A percentile compares a stretch with the other conserved stretches of the same genome.
These are phyloP conservation scores for Glycine soja DNA, from an alignment of 306 rosid species.

Conservation along the genomic window DNA sequence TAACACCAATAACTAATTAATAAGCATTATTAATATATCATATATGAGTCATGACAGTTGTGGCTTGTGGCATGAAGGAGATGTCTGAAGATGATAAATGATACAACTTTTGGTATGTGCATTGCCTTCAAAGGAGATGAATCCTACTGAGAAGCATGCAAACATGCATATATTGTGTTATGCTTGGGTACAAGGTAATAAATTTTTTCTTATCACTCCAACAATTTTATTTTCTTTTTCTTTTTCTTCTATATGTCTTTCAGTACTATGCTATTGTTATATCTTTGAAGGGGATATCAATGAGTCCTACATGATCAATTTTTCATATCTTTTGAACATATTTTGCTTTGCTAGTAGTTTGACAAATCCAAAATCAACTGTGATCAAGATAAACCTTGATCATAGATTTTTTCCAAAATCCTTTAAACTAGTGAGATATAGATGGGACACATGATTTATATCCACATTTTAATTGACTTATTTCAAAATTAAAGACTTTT, in stretches of 20 bases:
- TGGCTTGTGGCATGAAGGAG: no score
- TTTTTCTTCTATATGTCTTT: not conserved
- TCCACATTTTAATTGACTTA: no score
- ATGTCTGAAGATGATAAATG: no score
- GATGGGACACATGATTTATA: no score
- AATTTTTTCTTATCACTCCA: constrained; percentile 30
- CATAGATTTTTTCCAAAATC: no score
- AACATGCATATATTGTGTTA: constrained; percentile 89
- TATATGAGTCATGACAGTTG: no score
- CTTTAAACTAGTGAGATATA: no score
- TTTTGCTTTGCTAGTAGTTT: constrained; percentile 32
- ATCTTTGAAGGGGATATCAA: constrained; percentile 24
- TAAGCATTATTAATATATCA: no score
- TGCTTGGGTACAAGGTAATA: constrained; percentile 96
- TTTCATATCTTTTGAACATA: constrained; percentile 6
- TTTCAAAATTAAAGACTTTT: no score
- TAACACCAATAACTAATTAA: no score
- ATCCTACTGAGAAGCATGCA: constrained; percentile 95
- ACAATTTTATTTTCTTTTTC: constrained; percentile 29
- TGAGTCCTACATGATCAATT: not conserved
- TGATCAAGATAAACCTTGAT: constrained; percentile 15
- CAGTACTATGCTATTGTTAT: constrained; percentile 3
- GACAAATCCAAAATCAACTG: constrained; percentile 23
- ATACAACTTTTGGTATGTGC: no score
- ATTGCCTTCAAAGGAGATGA: constrained; percentile 92